Evolutionary conservation across 2,329 filamentous ascomycete genomes (phyloP), one percentile per base, ranked within the genome.

Genomic region (Fusarium luffae): DNA sequence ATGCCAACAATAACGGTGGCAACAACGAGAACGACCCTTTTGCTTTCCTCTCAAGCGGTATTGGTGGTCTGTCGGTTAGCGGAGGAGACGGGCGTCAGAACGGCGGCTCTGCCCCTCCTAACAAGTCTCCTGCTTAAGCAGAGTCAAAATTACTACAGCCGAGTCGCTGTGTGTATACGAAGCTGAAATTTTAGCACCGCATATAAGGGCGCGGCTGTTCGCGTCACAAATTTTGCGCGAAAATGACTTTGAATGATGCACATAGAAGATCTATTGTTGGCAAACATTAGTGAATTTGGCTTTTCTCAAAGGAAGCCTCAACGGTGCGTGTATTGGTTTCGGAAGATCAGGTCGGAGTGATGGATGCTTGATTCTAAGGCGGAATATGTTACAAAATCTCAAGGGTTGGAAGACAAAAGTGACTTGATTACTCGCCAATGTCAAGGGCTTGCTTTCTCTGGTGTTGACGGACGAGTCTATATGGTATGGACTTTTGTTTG

Each of bases 21-120:
- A 85, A 89, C 74, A 84, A 83, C 58, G 90, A 92, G 76, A 90
- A 85, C 72, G 92, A 94, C 74, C 92, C 92, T 13, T 94, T 95
- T 79, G 90, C 91, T 18, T 95, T 95, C 83, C 85, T 96, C 54
- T 92, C 90, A 30, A 86, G 87, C 30, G 90, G 91, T 44, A 92
- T 96, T 63, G 88, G 89, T 59, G 88, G 89, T 51, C 85, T 96
- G 54, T 89, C 89, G 40, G 92, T 96, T 72, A 88, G 89, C 77
- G 90, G 88, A 70, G 84, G 82, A 59, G 88, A 90, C 69, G 83
- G 84, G 67, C 88, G 88, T 59, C 88, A 90, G 81, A 90, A 90
- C 72, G 88, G 88, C 63, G 82, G 84, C 19, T 82, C 82, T 57
- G 85, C 84, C 57, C 85, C 86, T 51, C 83, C 83, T 32, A 88